These are phyloP conservation scores for Dendrobium huoshanense DNA, from an alignment of 106 monocot species.

Conservation along the genomic window DNA sequence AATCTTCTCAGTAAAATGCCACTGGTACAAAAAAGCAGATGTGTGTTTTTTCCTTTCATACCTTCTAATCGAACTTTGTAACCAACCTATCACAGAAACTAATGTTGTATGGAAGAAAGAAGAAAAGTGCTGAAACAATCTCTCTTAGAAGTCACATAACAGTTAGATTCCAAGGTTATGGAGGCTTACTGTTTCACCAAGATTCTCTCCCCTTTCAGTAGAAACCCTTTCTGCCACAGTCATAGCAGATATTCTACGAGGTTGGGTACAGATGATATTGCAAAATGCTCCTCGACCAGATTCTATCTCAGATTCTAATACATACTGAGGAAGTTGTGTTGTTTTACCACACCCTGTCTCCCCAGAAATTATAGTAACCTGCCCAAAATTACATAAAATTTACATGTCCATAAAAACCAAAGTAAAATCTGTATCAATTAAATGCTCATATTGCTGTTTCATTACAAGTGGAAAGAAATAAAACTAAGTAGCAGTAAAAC, in stretches of 20 bases:
- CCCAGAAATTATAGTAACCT: slow-evolving; percentile 97
- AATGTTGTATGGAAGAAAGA: slow-evolving; percentile 39
- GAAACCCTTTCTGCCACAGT: slow-evolving; percentile 96
- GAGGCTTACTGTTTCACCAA: slow-evolving; percentile 81
- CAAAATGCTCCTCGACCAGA: slow-evolving; percentile 99
- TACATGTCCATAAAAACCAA: background rate
- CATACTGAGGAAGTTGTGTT: slow-evolving; percentile 96
- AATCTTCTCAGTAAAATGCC: slow-evolving; percentile 97
- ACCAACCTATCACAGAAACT: slow-evolving; percentile 79
- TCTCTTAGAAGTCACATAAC: slow-evolving; percentile 9
- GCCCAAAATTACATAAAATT: slow-evolving; percentile 1
- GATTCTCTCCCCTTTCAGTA: slow-evolving; percentile 87
- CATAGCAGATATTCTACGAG: slow-evolving; percentile 99
- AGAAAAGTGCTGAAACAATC: slow-evolving; percentile 17
- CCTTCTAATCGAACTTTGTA: slow-evolving; percentile 99
- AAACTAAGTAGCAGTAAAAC: background rate
- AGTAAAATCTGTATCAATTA: background rate
- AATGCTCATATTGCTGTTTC: background rate
- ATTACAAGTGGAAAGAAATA: background rate
- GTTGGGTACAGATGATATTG: slow-evolving; percentile 97
- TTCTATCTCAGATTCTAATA: slow-evolving; percentile 93
- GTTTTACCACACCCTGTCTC: slow-evolving; percentile 99
- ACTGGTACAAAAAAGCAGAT: slow-evolving; percentile 99
- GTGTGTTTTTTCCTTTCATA: slow-evolving; percentile 98
- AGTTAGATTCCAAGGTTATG: background rate